Conservation (phyloP, 1,284 basidiomycete genomes). For the Wallemia hederae region DNA sequence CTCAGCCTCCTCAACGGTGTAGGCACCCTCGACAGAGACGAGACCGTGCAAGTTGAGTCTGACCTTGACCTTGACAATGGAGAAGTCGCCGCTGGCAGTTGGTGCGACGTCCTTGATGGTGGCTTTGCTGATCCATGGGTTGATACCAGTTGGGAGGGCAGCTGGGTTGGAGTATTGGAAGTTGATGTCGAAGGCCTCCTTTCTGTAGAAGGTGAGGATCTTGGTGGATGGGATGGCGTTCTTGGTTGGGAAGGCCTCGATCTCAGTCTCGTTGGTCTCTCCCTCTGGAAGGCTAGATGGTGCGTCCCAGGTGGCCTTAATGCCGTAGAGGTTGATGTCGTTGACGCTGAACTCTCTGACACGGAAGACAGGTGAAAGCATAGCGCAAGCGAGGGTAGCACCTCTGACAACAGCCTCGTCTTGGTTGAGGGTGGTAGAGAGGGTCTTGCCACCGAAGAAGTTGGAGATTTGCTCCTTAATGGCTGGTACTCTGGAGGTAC, state of each 20-base stretch:
- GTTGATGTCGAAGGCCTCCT: conserved; percentile 55
- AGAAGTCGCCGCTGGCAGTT: conserved; percentile 35
- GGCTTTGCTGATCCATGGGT: conserved; percentile 53
- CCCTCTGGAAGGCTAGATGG: conserved; percentile 32
- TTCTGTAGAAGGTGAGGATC: conserved; percentile 75
- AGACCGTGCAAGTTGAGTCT: conserved; percentile 58
- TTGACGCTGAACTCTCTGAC: conserved; percentile 67
- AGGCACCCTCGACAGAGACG: conserved; percentile 53
- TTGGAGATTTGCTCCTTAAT: conserved; percentile 33
- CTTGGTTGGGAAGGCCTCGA: conserved; percentile 52
- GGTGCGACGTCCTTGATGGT: conserved; percentile 44
- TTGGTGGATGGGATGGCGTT: conserved; percentile 72
- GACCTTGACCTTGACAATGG: conserved; percentile 63
- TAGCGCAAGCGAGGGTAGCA: conserved; percentile 75
- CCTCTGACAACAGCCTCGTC: conserved; percentile 81
- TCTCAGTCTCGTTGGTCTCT: conserved; percentile 41
- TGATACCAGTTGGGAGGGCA: conserved; percentile 38
- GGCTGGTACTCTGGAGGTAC: conserved; percentile 35
- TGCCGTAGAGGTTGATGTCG: conserved; percentile 54
- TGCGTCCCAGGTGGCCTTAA: conserved; percentile 61
- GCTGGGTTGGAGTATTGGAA: conserved; percentile 43
- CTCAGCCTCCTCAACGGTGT: conserved; percentile 38
- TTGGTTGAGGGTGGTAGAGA: conserved; percentile 72
- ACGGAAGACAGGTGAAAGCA: conserved; percentile 79
- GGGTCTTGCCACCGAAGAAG: conserved; percentile 34